Percentiles rank a stretch among this genome's conserved stretches.
phyloP scores from a whole-genome alignment of 163 green algal species.

The Picocystis sp. region DNA sequence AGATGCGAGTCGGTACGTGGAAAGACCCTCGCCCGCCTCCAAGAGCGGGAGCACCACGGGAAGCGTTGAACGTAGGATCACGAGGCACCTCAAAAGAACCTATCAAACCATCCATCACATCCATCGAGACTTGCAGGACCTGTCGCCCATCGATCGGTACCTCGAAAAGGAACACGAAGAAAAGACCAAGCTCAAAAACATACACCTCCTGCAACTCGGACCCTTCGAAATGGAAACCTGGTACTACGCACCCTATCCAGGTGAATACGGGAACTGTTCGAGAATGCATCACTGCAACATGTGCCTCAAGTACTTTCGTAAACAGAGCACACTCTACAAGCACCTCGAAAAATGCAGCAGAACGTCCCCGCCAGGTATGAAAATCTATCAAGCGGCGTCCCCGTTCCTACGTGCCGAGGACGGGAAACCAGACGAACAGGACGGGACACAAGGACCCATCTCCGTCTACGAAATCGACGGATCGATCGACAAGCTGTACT shows the following conservation, averaged over 20 bases:
- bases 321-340: constrained; percentile 36
- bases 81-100: constrained; percentile 55
- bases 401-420: constrained; percentile 20
- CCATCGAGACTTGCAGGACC: constrained; percentile 24
- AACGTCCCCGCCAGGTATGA: constrained; percentile 13
- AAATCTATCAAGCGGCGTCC: constrained; percentile 17
- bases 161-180: constrained; percentile 70
- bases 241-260: constrained; percentile 57
- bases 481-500: constrained; percentile 57
- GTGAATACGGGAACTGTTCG: constrained; percentile 21
- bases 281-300: constrained; percentile 81
- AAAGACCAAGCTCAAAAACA: constrained; percentile 78
- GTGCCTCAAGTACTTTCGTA: constrained; percentile 46
- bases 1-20: not conserved
- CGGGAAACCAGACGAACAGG: constrained; percentile 17
- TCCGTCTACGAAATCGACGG: constrained; percentile 56
- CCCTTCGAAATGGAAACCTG: constrained; percentile 17
- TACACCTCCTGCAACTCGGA: constrained; percentile 31
- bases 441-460: constrained; percentile 12
- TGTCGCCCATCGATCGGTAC: constrained; percentile 41
- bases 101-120: constrained; percentile 41
- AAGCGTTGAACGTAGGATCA: constrained; percentile 50
- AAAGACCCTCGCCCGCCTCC: not conserved
- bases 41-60: constrained; percentile 21
- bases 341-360: constrained; percentile 14